A percentile compares a stretch with the other conserved stretches of the same genome.
These are phyloP conservation scores for Hypoxylon sp. DNA, from an alignment of 2,329 filamentous ascomycete genomes.

Conservation along the genomic window DNA sequence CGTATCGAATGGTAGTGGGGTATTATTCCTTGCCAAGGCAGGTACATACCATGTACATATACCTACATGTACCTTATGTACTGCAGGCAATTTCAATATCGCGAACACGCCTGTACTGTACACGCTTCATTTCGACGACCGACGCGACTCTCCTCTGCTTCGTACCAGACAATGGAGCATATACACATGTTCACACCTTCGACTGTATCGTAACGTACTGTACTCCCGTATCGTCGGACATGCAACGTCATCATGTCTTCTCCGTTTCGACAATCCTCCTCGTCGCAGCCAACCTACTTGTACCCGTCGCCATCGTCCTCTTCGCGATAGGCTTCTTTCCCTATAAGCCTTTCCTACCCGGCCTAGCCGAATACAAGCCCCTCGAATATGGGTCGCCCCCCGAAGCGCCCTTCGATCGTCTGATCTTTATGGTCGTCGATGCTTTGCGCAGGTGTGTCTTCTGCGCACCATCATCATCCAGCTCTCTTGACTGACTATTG, in stretches of 20 bases:
- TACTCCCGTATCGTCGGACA: conserved; percentile 32
- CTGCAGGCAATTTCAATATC: conserved; percentile 1
- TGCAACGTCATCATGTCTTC: conserved; percentile 42
- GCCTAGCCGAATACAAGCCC: conserved; percentile 74
- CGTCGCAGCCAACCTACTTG: conserved; percentile 75
- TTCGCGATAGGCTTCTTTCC: conserved; percentile 97
- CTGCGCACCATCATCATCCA: conserved; percentile 9
- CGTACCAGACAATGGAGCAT: conserved; percentile 28
- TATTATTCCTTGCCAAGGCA: no score
- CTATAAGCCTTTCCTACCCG: conserved; percentile 92
- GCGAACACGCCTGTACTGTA: conserved; percentile 8
- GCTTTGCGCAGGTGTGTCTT: conserved; percentile 78
- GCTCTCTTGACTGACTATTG: conserved; percentile 19
- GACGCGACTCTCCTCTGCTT: conserved; percentile 9
- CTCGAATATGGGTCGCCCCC: conserved; percentile 64
- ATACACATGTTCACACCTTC: conserved; percentile 1
- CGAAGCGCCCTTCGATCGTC: conserved; percentile 79
- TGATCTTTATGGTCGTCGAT: conserved; percentile 98
- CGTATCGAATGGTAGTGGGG: no score
- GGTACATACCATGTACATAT: conserved; percentile 3
- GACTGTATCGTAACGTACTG: background rate
- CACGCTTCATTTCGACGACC: background rate
- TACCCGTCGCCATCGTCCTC: conserved; percentile 75
- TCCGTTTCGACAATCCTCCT: conserved; percentile 55
- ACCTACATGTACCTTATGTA: background rate